Evolutionary conservation across 2,329 filamentous ascomycete genomes (phyloP), one percentile per base, ranked within the genome.

Genomic region (Graphilbum sp.): DNA sequence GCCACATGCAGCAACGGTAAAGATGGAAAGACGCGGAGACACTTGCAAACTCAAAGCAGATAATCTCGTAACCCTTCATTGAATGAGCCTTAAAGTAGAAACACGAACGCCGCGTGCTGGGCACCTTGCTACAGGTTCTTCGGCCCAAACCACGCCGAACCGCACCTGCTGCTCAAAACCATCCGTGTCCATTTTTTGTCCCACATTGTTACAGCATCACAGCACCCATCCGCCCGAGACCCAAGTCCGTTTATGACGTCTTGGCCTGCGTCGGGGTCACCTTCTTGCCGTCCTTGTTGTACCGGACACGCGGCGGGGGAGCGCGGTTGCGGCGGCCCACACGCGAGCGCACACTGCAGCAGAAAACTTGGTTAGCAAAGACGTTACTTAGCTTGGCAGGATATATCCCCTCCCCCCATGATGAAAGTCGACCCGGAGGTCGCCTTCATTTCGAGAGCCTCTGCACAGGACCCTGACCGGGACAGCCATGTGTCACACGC

Each of bases 231-330:
- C 32, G n/a, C 34, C 13, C 24, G 9, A 20, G n/a, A 12, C 17
- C 11, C 6, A 7, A 12, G 10, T 12, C 27, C 15, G 7, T 20
- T 39, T 43, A 41, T 29, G 41, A 34, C 9, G 69, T 68, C 70
- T 83, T 84, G 57, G 73, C 71, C 67, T 85, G 78, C 60, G 80
- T 81, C 52, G 88, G 86, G 64, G 79, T 80, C 63, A 98, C 79
- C 82, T 98, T 98, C 86, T 98, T 98, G 75, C 87, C 88, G 62
- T 98, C 90, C 81, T 96, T 95, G 83, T 98, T 98, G 85, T 93
- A 98, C 59, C 90, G 76, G 58, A 98, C 87, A 62, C 90, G 79
- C 60, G 90, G 90, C 54, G 90, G 90, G 58, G 90, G 92, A 57
- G 88, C 88, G 66, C 90, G 85, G 84, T 98, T 98, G 69, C 90